Base-by-base conservation (phyloP, 371 early-diverging fungal genomes). In the Rhizopus arrhizus region DNA sequence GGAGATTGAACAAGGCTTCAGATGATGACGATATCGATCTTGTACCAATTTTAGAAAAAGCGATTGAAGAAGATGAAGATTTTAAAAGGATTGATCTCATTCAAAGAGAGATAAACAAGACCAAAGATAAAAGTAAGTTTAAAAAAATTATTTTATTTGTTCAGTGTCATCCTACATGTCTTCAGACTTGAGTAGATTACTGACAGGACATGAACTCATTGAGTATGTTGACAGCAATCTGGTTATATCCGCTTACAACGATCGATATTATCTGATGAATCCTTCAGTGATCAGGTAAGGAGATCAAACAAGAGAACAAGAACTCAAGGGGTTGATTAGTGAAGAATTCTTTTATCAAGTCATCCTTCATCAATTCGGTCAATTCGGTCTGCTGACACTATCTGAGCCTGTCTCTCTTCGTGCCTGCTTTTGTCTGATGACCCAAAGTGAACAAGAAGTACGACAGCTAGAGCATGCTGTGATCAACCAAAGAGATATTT, bases 321-420 rank as follows among this genome's bases (percentile, higher is more conserved):
- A 2, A 35, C 10, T 29, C 22, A 47, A 22, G 13, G 13, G 2
- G 3, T 13, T 9, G 10, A 7, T 16, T 43, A 91, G 91, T 66
- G 81, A 83, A 46, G 87, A 88, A 51, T 75, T 93, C 36, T 92
- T 94, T 62, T 92, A 93, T 69, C 94, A 94, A 66, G 68, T 88
- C 1, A 69, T 74, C 31, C 60, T 94, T 12, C 70, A 69, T 12
- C 84, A 86, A 16, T 90, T 94, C 66, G 81, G 84, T 43, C 90
- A 92, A 61, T 92, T 90, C 68, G 92, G 93, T 1, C 75, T 61
- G 49, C 75, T 92, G n/a, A 48, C 66, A 4, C 74, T 93, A 8
- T 69, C 81, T 11, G 64, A 78, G 0, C 83, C 90, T 1, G 74
- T 83, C 5, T 56, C 85, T n/a, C 82, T 92, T 48, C 45, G 63